Evolutionary conservation across 2,329 filamentous ascomycete species (phyloP).

Genomic region (Talaromyces sp.): DNA sequence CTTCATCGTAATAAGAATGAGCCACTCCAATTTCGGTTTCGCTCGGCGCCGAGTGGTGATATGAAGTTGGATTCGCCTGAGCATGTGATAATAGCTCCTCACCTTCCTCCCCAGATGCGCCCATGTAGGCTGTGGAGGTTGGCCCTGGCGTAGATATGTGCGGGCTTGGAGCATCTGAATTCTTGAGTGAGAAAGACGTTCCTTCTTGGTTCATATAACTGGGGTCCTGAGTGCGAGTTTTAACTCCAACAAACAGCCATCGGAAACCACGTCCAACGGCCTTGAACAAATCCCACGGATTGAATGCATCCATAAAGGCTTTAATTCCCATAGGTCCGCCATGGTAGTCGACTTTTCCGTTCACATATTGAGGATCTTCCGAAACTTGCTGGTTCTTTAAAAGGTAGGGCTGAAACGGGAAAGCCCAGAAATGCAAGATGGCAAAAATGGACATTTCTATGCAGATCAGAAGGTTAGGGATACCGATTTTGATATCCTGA

Average conservation of each 20-base stretch:
- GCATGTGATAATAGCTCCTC: slow-evolving; percentile 33
- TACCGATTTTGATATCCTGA: slow-evolving; percentile 73
- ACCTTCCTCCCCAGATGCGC: slow-evolving; percentile 30
- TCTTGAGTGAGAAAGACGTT: slow-evolving; percentile 23
- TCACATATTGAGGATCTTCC: slow-evolving; percentile 37
- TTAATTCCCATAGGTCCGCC: slow-evolving; percentile 61
- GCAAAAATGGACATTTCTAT: slow-evolving; percentile 81
- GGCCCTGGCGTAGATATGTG: slow-evolving; percentile 11
- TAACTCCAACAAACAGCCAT: slow-evolving; percentile 74
- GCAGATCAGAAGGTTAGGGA: slow-evolving; percentile 71
- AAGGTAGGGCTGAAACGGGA: slow-evolving; percentile 68
- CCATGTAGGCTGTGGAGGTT: slow-evolving; percentile 17
- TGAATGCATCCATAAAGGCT: slow-evolving; percentile 67
- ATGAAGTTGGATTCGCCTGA: slow-evolving; percentile 28
- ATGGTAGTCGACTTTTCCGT: slow-evolving; percentile 49
- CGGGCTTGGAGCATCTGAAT: slow-evolving; percentile 10
- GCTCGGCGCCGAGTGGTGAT: slow-evolving; percentile 13
- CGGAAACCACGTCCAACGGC: slow-evolving; percentile 69
- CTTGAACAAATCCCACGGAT: slow-evolving; percentile 78
- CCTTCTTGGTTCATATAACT: slow-evolving; percentile 31
- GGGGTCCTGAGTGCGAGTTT: slow-evolving; percentile 37
- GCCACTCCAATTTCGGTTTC: slow-evolving; percentile 12
- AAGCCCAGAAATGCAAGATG: slow-evolving; percentile 75
- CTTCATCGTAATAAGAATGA: slow-evolving; percentile 16
- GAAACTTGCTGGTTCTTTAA: slow-evolving; percentile 43